These are phyloP conservation scores for Skeletonema costatum DNA, from an alignment of 108 stramenopile species.

Conservation along the genomic window DNA sequence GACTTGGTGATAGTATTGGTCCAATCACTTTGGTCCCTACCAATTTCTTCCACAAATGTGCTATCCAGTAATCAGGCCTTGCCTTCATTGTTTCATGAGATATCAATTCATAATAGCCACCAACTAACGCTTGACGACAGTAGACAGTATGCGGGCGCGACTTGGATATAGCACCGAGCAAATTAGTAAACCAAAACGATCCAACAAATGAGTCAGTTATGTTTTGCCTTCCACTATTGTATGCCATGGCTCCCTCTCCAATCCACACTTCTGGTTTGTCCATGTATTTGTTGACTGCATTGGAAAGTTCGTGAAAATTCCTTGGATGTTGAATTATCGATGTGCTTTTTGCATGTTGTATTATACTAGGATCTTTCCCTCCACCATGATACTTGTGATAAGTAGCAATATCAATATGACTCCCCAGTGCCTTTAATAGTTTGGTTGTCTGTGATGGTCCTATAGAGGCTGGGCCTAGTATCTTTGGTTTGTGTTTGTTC, in stretches of 20 bases:
- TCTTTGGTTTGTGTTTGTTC: slow-evolving; percentile 6
- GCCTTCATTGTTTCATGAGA: slow-evolving; percentile 28
- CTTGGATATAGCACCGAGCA: slow-evolving; percentile 35
- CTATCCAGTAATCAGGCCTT: slow-evolving; percentile 46
- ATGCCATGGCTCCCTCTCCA: slow-evolving; percentile 45
- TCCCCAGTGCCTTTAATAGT: slow-evolving; percentile 14
- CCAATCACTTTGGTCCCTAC: slow-evolving; percentile 30
- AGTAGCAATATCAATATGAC: slow-evolving; percentile 30
- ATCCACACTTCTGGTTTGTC: slow-evolving; percentile 20
- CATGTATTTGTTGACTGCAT: slow-evolving; percentile 28
- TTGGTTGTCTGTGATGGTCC: slow-evolving; percentile 12
- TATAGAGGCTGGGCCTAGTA: slow-evolving; percentile 34
- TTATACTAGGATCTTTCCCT: slow-evolving; percentile 21
- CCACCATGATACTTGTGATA: slow-evolving; percentile 48
- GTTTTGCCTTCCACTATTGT: slow-evolving; percentile 32
- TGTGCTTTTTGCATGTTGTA: not conserved
- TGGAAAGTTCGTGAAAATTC: slow-evolving; percentile 4
- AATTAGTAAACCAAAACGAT: slow-evolving; percentile 35
- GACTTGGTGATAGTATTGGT: slow-evolving; percentile 21
- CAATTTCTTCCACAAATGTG: slow-evolving; percentile 33
- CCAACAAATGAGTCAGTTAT: slow-evolving; percentile 36
- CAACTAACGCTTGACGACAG: slow-evolving; percentile 39
- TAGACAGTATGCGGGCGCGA: slow-evolving; percentile 36
- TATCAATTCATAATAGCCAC: slow-evolving; percentile 37
- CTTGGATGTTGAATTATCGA: slow-evolving; percentile 21